Base-by-base conservation (phyloP, 1,284 basidiomycete species). In the Abortiporus biennis region DNA sequence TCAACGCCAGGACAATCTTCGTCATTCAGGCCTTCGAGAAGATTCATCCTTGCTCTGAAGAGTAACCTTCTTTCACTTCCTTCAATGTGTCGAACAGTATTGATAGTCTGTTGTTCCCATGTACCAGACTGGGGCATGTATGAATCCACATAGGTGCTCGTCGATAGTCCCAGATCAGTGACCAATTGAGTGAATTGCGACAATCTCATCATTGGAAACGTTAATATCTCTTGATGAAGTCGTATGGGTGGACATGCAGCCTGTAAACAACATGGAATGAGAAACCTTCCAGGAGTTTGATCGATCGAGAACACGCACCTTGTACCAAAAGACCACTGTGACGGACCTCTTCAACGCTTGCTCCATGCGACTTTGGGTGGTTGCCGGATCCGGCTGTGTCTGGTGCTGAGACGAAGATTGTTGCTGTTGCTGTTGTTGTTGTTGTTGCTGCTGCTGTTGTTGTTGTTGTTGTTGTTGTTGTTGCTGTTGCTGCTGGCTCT, bases 261-360 rank as follows among this genome's bases (percentile, higher is more conserved):
- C 80, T 82, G 51, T 33, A 30, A 33, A 8, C 20, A 21, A 31
- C 36, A 32, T n/a, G 40, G n/a, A n/a, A n/a, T n/a, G n/a, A 32
- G 30, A 42, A 48, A 52, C 46, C 45, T 43, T 45, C 32, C n/a
- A n/a, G n/a, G n/a, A 42, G 2, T n/a, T n/a, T n/a, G n/a, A n/a
- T n/a, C n/a, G n/a, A n/a, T 27, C n/a, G 19, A 19, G 37, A 36
- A 23, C 6, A 49, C 62, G 52, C 47, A 77, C 76, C 64, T 78
- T 74, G 61, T 80, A 79, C 80, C 80, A 83, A 45, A 82, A 74
- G 33, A 83, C 71, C 44, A 83, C 67, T 1, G 76, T 82, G 6
- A 80, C 68, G 5, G 78, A 75, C 23, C 59, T 55, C 45, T 58
- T 60, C 31, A 57, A 50, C 8, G 57, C 53, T 40, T 60, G 58